phyloP scores from a whole-genome alignment of 1,284 basidiomycete genomes.

The Amylostereum chailletii region DNA sequence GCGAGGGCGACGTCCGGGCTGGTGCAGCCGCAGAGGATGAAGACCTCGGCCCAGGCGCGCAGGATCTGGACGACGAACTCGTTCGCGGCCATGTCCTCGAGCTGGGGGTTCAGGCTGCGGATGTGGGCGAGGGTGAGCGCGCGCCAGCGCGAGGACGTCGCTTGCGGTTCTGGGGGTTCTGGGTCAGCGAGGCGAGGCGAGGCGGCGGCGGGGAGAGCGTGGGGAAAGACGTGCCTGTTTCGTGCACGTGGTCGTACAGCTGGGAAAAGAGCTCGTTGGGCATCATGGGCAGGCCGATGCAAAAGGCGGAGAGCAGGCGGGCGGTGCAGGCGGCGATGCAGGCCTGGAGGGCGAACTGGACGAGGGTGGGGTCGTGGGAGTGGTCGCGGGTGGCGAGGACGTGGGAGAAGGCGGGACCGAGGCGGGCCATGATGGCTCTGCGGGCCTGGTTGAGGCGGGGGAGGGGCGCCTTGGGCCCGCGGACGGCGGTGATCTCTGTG shows the following conservation, averaged over 20 bases:
- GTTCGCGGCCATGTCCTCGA: slow-evolving; percentile 52
- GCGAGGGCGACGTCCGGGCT: slow-evolving; percentile 26
- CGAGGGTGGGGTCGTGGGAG: slow-evolving; percentile 62
- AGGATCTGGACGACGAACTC: slow-evolving; percentile 65
- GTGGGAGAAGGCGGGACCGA: slow-evolving; percentile 49
- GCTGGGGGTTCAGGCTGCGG: slow-evolving; percentile 54
- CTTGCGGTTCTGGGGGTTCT: slow-evolving; percentile 49
- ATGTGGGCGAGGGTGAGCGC: slow-evolving; percentile 61
- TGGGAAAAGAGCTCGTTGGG: slow-evolving; percentile 56
- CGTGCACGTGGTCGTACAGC: slow-evolving; percentile 56
- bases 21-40: slow-evolving; percentile 49
- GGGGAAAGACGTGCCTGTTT: slow-evolving; percentile 36
- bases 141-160: slow-evolving; percentile 67
- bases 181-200: slow-evolving; percentile 7
- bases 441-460: slow-evolving; percentile 10
- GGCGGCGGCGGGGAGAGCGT: slow-evolving; percentile 6
- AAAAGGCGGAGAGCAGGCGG: slow-evolving; percentile 58
- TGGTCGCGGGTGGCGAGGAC: slow-evolving; percentile 56
- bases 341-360: slow-evolving; percentile 65
- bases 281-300: slow-evolving; percentile 62
- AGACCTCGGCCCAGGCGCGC: slow-evolving; percentile 59
- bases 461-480: slow-evolving; percentile 12
- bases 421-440: slow-evolving; percentile 44
- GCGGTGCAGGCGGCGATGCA: slow-evolving; percentile 57
- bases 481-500: slow-evolving; percentile 38